These are phyloP conservation scores for Crithidia acanthocephali DNA, from an alignment of 208 protist species.

Conservation along the genomic window DNA sequence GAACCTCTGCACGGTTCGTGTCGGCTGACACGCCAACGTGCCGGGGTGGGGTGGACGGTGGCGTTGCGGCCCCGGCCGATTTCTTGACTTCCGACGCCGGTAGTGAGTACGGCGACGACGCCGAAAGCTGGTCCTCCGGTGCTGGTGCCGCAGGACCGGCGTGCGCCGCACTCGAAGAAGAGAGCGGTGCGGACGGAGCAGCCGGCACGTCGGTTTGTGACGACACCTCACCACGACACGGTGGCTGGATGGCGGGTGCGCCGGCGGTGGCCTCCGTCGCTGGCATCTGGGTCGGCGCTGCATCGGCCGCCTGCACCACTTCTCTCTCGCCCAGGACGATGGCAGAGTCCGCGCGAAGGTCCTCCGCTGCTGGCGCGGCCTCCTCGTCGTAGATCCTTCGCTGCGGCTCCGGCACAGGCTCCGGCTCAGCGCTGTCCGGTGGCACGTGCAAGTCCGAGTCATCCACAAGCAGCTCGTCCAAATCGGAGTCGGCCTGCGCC, in stretches of 20 bases:
- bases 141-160: neutral
- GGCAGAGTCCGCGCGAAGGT: slow-evolving; percentile 23
- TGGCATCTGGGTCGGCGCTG: neutral
- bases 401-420: no score
- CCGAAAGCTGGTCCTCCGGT: neutral
- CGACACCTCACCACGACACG: neutral
- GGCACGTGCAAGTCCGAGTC: slow-evolving; percentile 26
- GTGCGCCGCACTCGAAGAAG: neutral
- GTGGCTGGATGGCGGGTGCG: neutral
- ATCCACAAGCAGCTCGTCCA: slow-evolving; percentile 33
- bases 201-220: neutral
- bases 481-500: slow-evolving; percentile 36
- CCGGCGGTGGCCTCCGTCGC: no score
- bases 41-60: neutral
- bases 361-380: slow-evolving; percentile 8
- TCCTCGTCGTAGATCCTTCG: no score
- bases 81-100: neutral
- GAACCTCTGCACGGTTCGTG: no score
- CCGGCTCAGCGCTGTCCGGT: slow-evolving; percentile 2
- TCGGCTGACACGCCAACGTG: neutral
- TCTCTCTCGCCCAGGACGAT: slow-evolving; percentile 20
- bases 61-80: neutral
- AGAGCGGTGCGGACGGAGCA: neutral
- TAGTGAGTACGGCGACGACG: neutral
- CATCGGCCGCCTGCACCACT: neutral